Base-by-base conservation (phyloP, 2,329 filamentous ascomycete species). In the Stachybotrys elegans region DNA sequence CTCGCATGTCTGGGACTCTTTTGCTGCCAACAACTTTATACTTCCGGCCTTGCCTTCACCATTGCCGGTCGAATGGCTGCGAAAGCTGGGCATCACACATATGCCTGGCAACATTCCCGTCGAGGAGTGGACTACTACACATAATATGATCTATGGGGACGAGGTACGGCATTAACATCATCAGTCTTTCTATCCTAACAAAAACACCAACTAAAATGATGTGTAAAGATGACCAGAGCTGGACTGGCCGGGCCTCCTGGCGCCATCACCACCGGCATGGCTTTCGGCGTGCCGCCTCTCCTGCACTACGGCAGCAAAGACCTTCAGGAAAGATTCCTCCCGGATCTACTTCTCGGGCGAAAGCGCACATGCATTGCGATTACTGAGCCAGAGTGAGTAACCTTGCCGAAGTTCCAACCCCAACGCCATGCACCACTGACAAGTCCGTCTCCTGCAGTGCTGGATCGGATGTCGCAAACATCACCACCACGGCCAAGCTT, bases 321-420 rank as follows among this genome's bases (percentile, higher is more conserved):
- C 51, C 65, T 89, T 21, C 81, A 88, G 61, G 78, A 83, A 50
- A 70, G 73, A 9, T 82, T 84, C 51, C 67, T 90, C 7, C 84
- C 85, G 0, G 83, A 86, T 41, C 69, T 89, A 1, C 68, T 90
- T 12, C 76, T 73, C 1, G 83, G 83, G 6, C 75, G 73, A 57
- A 87, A 82, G 64, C 71, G 85, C 34, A 72, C 73, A 13, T 90
- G 86, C 56, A 88, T 91, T 51, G 86, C 86, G 9, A 88, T 91
- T 54, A 91, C 86, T 0, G 86, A 91, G 58, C 86, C 86, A 0
- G 80, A 79, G 54, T 56, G 42, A 42, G 51, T 44, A n/a, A n/a
- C n/a, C n/a, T n/a, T n/a, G 12, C n/a, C 32, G 7, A 29, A 29
- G 25, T 29, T 14, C 25, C 14, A 14, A 29, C 25, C 25, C 25